A percentile compares a stretch with the other conserved stretches of the same genome.
Conservation (phyloP, 2,329 filamentous ascomycete genomes). For the Delphinella strobiligena region DNA sequence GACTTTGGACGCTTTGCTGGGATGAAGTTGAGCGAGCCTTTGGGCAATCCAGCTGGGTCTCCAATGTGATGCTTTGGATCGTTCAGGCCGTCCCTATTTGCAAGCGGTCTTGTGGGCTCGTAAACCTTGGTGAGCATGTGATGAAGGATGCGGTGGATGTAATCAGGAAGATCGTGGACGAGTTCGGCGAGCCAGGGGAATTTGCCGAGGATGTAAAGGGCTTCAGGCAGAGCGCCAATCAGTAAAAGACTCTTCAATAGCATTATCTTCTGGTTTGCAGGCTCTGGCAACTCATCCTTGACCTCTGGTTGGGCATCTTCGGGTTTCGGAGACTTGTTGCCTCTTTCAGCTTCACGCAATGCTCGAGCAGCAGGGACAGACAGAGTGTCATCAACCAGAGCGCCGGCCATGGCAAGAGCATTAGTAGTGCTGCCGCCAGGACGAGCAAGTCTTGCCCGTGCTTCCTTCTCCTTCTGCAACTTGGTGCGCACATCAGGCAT, state of each 20-base stretch:
- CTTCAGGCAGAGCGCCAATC: conserved; percentile 85
- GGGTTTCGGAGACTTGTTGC: conserved; percentile 26
- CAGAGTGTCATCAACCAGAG: conserved; percentile 68
- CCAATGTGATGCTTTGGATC: conserved; percentile 38
- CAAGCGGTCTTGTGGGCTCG: conserved; percentile 36
- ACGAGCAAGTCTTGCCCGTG: conserved; percentile 59
- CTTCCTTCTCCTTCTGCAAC: conserved; percentile 63
- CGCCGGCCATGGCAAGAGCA: conserved; percentile 75
- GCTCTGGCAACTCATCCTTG: conserved; percentile 51
- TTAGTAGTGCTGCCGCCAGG: conserved; percentile 63
- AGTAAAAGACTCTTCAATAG: conserved; percentile 76
- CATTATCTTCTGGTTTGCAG: conserved; percentile 75
- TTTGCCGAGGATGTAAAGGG: conserved; percentile 79
- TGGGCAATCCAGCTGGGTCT: conserved; percentile 57
- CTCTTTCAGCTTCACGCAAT: conserved; percentile 34
- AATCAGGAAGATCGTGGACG: conserved; percentile 68
- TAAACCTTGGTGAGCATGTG: conserved; percentile 72
- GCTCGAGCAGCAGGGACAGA: conserved; percentile 30
- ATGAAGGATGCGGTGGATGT: conserved; percentile 74
- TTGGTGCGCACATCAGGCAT: conserved; percentile 66
- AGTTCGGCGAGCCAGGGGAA: conserved; percentile 87
- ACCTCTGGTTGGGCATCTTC: conserved; percentile 32
- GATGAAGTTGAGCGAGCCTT: conserved; percentile 54
- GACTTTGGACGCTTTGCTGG: conserved; percentile 51
- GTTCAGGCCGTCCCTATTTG: conserved; percentile 27